Evolutionary conservation across 2,329 filamentous ascomycete species (phyloP).

Genomic region (Mycogone perniciosa): DNA sequence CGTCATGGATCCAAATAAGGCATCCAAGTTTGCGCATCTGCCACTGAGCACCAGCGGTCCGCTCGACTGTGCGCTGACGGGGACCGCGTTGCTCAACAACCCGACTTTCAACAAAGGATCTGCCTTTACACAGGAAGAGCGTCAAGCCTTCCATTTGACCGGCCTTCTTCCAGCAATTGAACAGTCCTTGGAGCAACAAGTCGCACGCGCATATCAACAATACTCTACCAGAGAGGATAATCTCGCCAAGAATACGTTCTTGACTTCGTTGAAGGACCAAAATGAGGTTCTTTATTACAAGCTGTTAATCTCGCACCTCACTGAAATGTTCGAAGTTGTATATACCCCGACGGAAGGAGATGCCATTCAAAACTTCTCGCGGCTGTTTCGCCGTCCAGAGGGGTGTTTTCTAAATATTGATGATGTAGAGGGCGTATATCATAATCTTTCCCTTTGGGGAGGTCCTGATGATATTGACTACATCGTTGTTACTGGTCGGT

Average conservation of each 20-base stretch:
- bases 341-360: slow-evolving; percentile 89
- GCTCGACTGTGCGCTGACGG: slow-evolving; percentile 31
- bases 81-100: slow-evolving; percentile 29
- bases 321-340: slow-evolving; percentile 85
- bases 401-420: slow-evolving; percentile 76
- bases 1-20: slow-evolving; percentile 10
- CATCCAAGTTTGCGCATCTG: slow-evolving; percentile 25
- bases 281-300: slow-evolving; percentile 78
- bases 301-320: slow-evolving; percentile 56
- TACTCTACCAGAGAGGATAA: slow-evolving; percentile 57
- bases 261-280: slow-evolving; percentile 79
- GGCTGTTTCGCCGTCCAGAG: slow-evolving; percentile 69
- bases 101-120: slow-evolving; percentile 70
- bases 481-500: slow-evolving; percentile 74
- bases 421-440: slow-evolving; percentile 58
- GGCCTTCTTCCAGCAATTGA: slow-evolving; percentile 67
- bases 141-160: slow-evolving; percentile 61
- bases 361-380: slow-evolving; percentile 78
- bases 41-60: slow-evolving; percentile 31
- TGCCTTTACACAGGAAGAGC: slow-evolving; percentile 64
- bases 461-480: slow-evolving; percentile 72
- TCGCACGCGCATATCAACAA: slow-evolving; percentile 71
- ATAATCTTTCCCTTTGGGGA: slow-evolving; percentile 63
- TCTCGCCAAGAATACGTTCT: slow-evolving; percentile 79
- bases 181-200: slow-evolving; percentile 72